These are phyloP conservation scores for Suhomyces guaymorum DNA, from an alignment of 1,139 yeast genomes.

Conservation along the genomic window DNA sequence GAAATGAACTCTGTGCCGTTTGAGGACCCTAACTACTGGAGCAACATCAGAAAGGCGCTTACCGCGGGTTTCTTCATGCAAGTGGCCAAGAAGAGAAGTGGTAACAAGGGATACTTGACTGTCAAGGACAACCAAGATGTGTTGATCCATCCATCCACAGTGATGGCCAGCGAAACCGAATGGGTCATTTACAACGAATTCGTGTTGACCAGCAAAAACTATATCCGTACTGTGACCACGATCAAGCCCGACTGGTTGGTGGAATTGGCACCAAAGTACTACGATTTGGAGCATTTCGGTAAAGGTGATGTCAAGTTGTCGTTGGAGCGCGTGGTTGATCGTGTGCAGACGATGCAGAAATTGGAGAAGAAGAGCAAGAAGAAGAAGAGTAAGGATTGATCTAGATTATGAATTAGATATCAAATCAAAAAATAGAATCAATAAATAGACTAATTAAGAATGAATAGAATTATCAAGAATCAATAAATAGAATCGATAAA, in stretches of 20 bases:
- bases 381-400: constrained; percentile 16
- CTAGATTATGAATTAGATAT: too few species aligned
- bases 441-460: neutral
- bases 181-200: constrained; percentile 96
- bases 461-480: too few species aligned
- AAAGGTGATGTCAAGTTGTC: constrained; percentile 84
- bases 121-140: constrained; percentile 97
- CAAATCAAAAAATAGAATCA: neutral
- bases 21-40: constrained; percentile 63
- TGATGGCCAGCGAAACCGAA: constrained; percentile 79
- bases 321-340: constrained; percentile 64
- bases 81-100: constrained; percentile 83
- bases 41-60: constrained; percentile 80
- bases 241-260: constrained; percentile 88
- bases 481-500: too few species aligned
- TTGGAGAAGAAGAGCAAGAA: constrained; percentile 28
- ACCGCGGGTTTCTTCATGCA: constrained; percentile 98
- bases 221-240: constrained; percentile 91
- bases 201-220: constrained; percentile 89
- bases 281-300: constrained; percentile 69
- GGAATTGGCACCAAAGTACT: constrained; percentile 84
- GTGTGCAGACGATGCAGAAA: constrained; percentile 46
- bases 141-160: constrained; percentile 89
- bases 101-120: constrained; percentile 75
- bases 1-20: constrained; percentile 70